phyloP scores from a whole-genome alignment of 2,329 filamentous ascomycete genomes.

The Keithomyces neogunnii region DNA sequence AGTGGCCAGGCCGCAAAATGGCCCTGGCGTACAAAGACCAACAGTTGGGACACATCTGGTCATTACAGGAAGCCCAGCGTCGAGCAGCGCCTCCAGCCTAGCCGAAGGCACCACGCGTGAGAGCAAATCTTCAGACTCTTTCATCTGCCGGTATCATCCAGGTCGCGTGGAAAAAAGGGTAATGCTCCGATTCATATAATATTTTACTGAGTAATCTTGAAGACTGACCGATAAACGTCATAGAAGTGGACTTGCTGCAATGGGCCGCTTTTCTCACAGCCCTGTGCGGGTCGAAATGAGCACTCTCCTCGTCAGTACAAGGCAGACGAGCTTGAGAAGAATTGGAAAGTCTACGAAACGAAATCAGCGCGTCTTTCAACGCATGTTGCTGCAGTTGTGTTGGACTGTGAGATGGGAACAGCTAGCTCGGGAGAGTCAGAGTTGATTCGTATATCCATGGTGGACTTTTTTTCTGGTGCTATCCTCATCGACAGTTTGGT shows the following conservation, averaged over 20 bases:
- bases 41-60: neutral
- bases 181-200: constrained; percentile 2
- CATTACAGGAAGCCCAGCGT: neutral
- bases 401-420: constrained; percentile 50
- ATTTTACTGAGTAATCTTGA: neutral
- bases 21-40: neutral
- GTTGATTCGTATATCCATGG: constrained; percentile 40
- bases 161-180: constrained; percentile 20
- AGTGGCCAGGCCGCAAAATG: neutral
- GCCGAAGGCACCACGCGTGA: neutral
- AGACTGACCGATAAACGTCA: neutral
- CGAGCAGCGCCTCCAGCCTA: too few species aligned
- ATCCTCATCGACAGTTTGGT: constrained; percentile 43
- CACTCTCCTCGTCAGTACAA: constrained; percentile 16
- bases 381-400: constrained; percentile 26
- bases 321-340: constrained; percentile 16
- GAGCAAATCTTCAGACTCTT: neutral
- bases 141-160: constrained; percentile 19
- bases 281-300: constrained; percentile 17
- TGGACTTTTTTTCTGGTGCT: constrained; percentile 42
- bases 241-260: constrained; percentile 25
- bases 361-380: neutral
- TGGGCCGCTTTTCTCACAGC: constrained; percentile 11
- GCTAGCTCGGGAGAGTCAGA: constrained; percentile 35
- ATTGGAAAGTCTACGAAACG: constrained; percentile 18